A percentile compares a stretch with the other conserved stretches of the same genome.
phyloP scores from a whole-genome alignment of 2,329 filamentous ascomycete genomes.

The Diaporthe amygdali region DNA sequence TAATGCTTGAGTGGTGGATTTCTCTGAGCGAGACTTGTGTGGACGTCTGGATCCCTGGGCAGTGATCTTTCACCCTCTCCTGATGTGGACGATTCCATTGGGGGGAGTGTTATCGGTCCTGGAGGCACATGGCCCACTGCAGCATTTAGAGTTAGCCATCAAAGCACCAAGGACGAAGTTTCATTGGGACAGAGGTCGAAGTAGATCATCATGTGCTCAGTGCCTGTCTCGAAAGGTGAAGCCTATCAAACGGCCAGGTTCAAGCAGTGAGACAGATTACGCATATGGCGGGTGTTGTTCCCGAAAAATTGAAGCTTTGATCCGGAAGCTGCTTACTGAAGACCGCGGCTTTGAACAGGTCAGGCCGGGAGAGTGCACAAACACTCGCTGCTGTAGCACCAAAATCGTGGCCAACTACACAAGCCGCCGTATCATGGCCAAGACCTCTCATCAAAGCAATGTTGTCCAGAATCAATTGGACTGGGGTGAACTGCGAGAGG shows the following conservation, averaged over 20 bases:
- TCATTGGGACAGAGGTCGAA: no score
- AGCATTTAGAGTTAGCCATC: no score
- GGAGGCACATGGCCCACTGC: conserved; percentile 73
- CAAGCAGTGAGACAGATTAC: no score
- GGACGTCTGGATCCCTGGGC: conserved; percentile 48
- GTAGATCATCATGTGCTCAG: no score
- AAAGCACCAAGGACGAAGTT: no score
- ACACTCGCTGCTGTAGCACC: conserved; percentile 63
- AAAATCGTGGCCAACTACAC: conserved; percentile 66
- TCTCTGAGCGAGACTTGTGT: conserved; percentile 58
- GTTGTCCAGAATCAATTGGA: conserved; percentile 14
- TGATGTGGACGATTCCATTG: neutral
- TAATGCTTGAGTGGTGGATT: conserved; percentile 70
- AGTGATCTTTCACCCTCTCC: neutral
- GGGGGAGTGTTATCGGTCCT: conserved; percentile 42
- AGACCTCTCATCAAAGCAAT: conserved; percentile 62
- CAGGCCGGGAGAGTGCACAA: conserved; percentile 65
- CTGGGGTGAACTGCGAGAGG: conserved; percentile 44
- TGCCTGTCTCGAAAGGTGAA: no score
- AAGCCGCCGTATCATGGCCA: conserved; percentile 57
- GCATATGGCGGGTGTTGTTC: no score
- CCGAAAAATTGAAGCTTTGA: no score
- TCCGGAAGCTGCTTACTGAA: no score
- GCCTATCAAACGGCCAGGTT: no score
- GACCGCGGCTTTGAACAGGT: conserved; percentile 66